A percentile compares a stretch with the other conserved stretches of the same genome.
These are phyloP conservation scores for Gentiana dahurica DNA, from an alignment of 257 asterid species.

Conservation along the genomic window DNA sequence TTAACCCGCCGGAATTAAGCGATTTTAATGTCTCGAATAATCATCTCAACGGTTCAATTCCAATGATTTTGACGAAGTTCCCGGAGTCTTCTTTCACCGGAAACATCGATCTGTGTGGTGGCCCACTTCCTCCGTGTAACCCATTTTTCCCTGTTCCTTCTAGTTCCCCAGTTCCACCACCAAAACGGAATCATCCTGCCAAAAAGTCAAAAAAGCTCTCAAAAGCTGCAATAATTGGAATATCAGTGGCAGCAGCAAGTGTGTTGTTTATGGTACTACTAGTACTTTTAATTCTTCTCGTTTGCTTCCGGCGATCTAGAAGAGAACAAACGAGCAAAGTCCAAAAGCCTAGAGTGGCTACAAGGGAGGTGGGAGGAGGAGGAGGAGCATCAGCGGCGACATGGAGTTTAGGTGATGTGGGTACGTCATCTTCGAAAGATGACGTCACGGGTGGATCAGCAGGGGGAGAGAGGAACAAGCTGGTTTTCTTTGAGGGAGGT, in stretches of 20 bases:
- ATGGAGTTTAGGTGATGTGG: conserved; percentile 7
- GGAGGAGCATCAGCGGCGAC: conserved; percentile 15
- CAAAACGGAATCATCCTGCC: conserved; percentile 1
- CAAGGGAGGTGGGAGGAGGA: conserved; percentile 11
- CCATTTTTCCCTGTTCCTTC: conserved; percentile 79
- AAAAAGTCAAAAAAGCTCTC: conserved; percentile 39
- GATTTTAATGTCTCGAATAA: conserved; percentile 53
- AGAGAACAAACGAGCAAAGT: conserved; percentile 18
- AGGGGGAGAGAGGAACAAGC: conserved; percentile 17
- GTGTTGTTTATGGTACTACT: conserved; percentile 25
- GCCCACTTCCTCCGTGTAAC: conserved; percentile 66
- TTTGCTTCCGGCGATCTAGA: conserved; percentile 23
- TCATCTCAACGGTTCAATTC: conserved; percentile 80
- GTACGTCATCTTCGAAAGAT: conserved; percentile 6
- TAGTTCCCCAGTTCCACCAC: conserved; percentile 41
- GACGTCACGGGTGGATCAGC: conserved; percentile 14
- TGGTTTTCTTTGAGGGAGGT: conserved; percentile 16
- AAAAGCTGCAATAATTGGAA: conserved; percentile 63
- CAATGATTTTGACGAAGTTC: conserved; percentile 44
- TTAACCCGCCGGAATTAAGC: conserved; percentile 30
- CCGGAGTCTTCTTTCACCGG: conserved; percentile 58
- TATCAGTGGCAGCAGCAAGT: conserved; percentile 44
- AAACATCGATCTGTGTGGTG: conserved; percentile 64
- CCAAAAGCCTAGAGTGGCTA: conserved; percentile 34
- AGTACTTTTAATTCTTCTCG: conserved; percentile 29